Conservation (phyloP, 352 stramenopile genomes). For the Phytopythium mirpurense region DNA sequence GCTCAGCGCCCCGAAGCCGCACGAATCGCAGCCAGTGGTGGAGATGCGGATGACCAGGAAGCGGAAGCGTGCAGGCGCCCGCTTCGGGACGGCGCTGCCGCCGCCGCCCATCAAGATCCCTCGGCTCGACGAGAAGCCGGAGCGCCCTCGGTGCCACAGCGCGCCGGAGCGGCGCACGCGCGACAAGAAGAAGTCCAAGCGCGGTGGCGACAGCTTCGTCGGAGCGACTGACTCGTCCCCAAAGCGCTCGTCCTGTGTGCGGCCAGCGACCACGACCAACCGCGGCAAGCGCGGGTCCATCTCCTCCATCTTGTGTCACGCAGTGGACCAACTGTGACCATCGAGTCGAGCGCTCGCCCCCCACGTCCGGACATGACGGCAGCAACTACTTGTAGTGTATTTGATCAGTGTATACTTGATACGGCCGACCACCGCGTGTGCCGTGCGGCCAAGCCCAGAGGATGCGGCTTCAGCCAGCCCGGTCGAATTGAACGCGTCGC, state of each 20-base stretch:
- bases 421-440: not conserved
- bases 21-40: not conserved
- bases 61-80: constrained; percentile 19
- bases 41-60: constrained; percentile 17
- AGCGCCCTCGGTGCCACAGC: constrained; percentile 34
- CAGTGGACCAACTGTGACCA: constrained; percentile 11
- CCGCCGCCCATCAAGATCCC: constrained; percentile 69
- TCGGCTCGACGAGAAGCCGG: constrained; percentile 31
- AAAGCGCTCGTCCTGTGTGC: constrained; percentile 11
- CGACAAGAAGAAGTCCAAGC: not conserved
- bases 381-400: not conserved
- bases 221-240: not conserved
- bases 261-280: constrained; percentile 50
- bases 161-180: constrained; percentile 28
- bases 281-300: constrained; percentile 62
- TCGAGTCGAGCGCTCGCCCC: not conserved
- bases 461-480: not conserved
- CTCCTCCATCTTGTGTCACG: constrained; percentile 65
- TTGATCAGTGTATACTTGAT: not conserved
- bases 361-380: too few relatives aligned
- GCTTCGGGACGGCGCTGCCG: constrained; percentile 14
- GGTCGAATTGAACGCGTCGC: not conserved
- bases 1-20: not conserved
- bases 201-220: constrained; percentile 13
- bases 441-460: not conserved